Evolutionary conservation across 768 basidiomycete species (phyloP).

Genomic region (Suillus decipiens): DNA sequence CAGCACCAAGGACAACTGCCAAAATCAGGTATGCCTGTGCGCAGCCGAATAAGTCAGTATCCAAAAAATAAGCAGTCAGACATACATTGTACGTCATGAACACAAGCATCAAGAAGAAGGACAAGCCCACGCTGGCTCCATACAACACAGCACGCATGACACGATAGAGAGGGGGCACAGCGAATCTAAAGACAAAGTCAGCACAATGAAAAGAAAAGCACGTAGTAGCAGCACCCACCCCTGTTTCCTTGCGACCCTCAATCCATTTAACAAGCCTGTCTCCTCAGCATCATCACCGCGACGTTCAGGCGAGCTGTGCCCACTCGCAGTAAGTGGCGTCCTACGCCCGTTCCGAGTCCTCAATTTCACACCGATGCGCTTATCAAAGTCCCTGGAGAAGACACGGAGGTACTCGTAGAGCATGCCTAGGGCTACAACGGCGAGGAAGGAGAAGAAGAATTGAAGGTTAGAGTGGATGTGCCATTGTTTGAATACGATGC

Average conservation of each 20-base stretch:
- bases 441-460: slow-evolving; percentile 67
- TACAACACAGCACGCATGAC: slow-evolving; percentile 69
- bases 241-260: slow-evolving; percentile 36
- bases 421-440: slow-evolving; percentile 67
- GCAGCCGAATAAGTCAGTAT: slow-evolving; percentile 4
- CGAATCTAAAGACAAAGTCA: slow-evolving; percentile 37
- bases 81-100: slow-evolving; percentile 97
- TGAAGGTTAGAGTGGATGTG: slow-evolving; percentile 59
- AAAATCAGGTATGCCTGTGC: slow-evolving; percentile 81
- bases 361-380: slow-evolving; percentile 52
- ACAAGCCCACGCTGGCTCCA: slow-evolving; percentile 73
- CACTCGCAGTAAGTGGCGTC: slow-evolving; percentile 42
- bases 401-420: slow-evolving; percentile 79
- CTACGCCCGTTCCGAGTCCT: slow-evolving; percentile 43
- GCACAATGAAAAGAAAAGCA: neutral
- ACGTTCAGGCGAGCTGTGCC: slow-evolving; percentile 41
- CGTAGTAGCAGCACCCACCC: slow-evolving; percentile 42
- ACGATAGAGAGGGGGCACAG: slow-evolving; percentile 52
- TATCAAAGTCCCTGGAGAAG: slow-evolving; percentile 60
- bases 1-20: slow-evolving; percentile 82
- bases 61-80: slow-evolving; percentile 12
- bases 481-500: slow-evolving; percentile 80
- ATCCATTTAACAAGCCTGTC: slow-evolving; percentile 53
- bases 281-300: slow-evolving; percentile 42
- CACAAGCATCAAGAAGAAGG: slow-evolving; percentile 92